These are phyloP conservation scores for Canavalia gladiata DNA, from an alignment of 306 rosid species.

Conservation along the genomic window DNA sequence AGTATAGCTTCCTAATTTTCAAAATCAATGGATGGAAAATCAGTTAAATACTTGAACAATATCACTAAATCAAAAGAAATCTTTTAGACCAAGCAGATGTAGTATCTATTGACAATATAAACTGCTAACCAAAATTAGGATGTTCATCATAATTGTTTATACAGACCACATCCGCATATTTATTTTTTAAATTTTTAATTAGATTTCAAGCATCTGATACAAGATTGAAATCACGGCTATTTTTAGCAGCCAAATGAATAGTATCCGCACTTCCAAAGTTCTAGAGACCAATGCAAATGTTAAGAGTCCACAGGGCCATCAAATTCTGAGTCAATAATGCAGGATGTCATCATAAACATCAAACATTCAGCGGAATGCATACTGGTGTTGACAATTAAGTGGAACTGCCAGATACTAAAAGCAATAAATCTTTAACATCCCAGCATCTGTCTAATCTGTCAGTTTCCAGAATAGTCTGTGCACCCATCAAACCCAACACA, in stretches of 20 bases:
- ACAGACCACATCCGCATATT: not conserved
- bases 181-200: not conserved
- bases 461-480: not conserved
- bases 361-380: not conserved
- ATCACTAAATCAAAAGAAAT: constrained; percentile 24
- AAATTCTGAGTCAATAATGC: not conserved
- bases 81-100: not conserved
- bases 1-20: constrained; percentile 79
- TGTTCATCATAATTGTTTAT: not conserved
- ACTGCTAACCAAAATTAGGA: constrained; percentile 15
- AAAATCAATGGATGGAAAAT: constrained; percentile 47
- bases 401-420: not conserved
- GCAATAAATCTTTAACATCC: not conserved
- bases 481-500: constrained; percentile 15
- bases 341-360: not conserved
- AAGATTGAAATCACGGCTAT: constrained; percentile 5
- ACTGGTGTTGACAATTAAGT: not conserved
- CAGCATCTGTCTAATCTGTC: not conserved
- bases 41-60: constrained; percentile 46
- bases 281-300: constrained; percentile 20
- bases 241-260: constrained; percentile 1
- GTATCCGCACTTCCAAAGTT: not conserved
- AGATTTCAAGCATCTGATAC: not conserved
- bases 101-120: not conserved
- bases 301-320: not conserved